Conservation (phyloP, 352 stramenopile species). For the Elongisporangium undulatum region DNA sequence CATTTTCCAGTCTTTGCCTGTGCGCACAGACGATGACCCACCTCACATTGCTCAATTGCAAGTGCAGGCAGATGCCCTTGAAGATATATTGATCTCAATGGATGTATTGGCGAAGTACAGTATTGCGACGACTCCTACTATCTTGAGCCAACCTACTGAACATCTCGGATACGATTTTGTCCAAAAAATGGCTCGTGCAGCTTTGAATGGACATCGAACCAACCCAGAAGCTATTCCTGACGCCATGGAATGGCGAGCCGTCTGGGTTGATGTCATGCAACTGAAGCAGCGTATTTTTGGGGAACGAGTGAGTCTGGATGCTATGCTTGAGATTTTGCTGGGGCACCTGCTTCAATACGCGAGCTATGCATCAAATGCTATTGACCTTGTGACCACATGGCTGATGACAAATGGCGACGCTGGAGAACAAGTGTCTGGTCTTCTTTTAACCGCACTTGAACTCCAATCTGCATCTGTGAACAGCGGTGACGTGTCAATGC, state of each 20-base stretch:
- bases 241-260: constrained; percentile 30
- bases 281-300: constrained; percentile 72
- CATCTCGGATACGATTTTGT: not conserved
- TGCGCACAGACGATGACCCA: constrained; percentile 50
- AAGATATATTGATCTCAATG: constrained; percentile 69
- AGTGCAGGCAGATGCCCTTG: constrained; percentile 65
- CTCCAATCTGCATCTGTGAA: not conserved
- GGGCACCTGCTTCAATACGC: constrained; percentile 30
- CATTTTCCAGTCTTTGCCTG: constrained; percentile 72
- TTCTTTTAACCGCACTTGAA: constrained; percentile 29
- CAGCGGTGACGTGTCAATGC: not conserved
- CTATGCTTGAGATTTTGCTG: constrained; percentile 49
- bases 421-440: constrained; percentile 34
- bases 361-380: constrained; percentile 4
- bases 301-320: constrained; percentile 46
- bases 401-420: constrained; percentile 36
- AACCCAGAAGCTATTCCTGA: not conserved
- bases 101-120: constrained; percentile 61
- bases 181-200: not conserved
- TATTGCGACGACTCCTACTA: constrained; percentile 25
- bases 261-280: constrained; percentile 60
- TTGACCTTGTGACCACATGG: constrained; percentile 54
- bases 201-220: not conserved
- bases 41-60: constrained; percentile 53
- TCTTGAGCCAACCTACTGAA: not conserved